These are phyloP conservation scores for Apium graveolens DNA, from an alignment of 129 eudicot genomes.

Conservation along the genomic window DNA sequence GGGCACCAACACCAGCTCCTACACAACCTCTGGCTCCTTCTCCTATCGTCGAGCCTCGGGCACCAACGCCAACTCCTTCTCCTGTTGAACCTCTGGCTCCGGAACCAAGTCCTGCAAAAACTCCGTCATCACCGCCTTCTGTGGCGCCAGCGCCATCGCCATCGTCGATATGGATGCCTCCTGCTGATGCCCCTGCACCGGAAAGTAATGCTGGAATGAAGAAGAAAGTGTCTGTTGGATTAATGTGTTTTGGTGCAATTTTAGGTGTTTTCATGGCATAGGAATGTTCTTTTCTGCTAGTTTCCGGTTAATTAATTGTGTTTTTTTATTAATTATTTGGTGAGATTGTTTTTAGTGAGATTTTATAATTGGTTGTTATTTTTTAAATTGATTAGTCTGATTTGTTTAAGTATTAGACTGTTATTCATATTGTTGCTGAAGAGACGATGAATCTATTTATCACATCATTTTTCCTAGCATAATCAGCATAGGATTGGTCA, in stretches of 20 bases:
- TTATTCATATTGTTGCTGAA: no score
- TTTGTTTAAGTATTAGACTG: no score
- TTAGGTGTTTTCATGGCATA: constrained; percentile 17
- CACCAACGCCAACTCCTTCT: no score
- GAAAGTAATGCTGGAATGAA: constrained; percentile 12
- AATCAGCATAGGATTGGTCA: no score
- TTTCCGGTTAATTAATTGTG: background rate
- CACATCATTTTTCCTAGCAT: no score
- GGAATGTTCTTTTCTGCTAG: background rate
- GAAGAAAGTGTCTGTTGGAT: constrained; percentile 11
- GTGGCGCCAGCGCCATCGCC: background rate
- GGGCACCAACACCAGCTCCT: background rate
- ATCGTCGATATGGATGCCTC: background rate
- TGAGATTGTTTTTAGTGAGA: background rate
- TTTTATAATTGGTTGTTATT: no score
- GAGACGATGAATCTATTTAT: no score
- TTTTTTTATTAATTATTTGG: background rate
- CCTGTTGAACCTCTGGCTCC: background rate
- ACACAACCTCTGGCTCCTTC: no score
- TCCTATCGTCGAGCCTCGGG: no score
- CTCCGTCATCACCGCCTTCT: background rate
- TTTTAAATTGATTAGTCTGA: no score
- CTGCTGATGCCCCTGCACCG: constrained; percentile 28
- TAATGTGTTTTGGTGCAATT: constrained; percentile 11
- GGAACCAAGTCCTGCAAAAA: background rate